phyloP scores from a whole-genome alignment of 345 rosid species.

The Euclidium syriacum region DNA sequence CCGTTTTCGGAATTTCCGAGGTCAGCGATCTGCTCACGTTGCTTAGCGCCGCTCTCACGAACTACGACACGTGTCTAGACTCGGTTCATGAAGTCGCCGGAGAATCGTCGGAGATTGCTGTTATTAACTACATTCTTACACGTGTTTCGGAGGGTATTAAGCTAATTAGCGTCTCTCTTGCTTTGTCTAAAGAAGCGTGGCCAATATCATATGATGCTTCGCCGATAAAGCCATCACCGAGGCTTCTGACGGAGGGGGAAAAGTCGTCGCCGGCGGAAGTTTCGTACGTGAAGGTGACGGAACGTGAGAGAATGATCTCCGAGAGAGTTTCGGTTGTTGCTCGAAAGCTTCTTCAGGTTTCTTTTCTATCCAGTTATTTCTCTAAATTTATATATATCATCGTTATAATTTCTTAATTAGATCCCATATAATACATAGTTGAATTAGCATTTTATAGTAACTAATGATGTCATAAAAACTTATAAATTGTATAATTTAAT shows the following conservation, averaged over 20 bases:
- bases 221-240: constrained; percentile 8
- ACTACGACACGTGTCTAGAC: constrained; percentile 26
- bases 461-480: too few species aligned
- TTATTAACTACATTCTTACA: neutral
- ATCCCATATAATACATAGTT: neutral
- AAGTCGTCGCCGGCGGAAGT: neutral
- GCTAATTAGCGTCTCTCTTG: constrained; percentile 33
- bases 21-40: constrained; percentile 20
- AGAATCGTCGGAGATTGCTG: neutral
- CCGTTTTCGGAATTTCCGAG: neutral
- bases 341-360: constrained; percentile 28
- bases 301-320: constrained; percentile 19
- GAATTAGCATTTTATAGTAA: neutral
- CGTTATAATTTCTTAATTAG: neutral
- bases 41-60: constrained; percentile 32
- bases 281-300: constrained; percentile 4
- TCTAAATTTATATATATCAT: neutral
- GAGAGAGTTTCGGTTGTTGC: constrained; percentile 18
- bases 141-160: constrained; percentile 14
- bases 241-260: constrained; percentile 4
- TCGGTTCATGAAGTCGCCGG: constrained; percentile 3
- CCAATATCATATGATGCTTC: neutral
- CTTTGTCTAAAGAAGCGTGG: constrained; percentile 14
- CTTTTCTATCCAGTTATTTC: neutral
- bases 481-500: too few species aligned